Conservation (phyloP, 768 basidiomycete species). For the Pulveroboletus sp. region DNA sequence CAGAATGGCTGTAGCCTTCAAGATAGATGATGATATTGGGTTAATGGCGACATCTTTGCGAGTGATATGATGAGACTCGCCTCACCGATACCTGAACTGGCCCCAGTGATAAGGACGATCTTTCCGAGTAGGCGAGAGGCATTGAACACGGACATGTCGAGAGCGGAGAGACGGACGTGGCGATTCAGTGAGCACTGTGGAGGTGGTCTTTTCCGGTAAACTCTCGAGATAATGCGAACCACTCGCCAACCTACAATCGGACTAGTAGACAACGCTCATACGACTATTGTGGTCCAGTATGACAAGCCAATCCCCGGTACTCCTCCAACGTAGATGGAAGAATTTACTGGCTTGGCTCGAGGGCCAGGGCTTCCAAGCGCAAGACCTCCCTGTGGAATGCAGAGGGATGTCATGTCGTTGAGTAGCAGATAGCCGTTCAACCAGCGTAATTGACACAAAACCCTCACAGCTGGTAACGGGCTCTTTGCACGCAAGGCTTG, state of each 20-base stretch:
- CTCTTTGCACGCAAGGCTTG: constrained; percentile 50
- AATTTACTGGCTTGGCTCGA: constrained; percentile 50
- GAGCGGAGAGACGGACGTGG: background rate
- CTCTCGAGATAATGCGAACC: too few relatives aligned
- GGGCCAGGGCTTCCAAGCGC: constrained; percentile 43
- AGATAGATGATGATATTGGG: background rate
- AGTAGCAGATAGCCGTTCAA: constrained; percentile 15
- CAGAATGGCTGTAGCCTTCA: constrained; percentile 77
- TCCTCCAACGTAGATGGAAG: constrained; percentile 35
- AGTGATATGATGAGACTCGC: constrained; percentile 40
- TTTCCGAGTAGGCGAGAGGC: constrained; percentile 76
- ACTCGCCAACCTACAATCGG: too few relatives aligned
- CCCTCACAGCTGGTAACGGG: constrained; percentile 55
- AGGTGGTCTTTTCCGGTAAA: too few relatives aligned
- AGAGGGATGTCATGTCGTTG: constrained; percentile 48
- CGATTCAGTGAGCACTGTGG: background rate
- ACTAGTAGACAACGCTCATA: background rate
- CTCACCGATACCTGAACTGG: constrained; percentile 86
- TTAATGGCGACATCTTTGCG: background rate
- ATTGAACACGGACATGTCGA: constrained; percentile 75
- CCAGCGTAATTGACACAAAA: constrained; percentile 2
- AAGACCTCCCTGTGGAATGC: constrained; percentile 46
- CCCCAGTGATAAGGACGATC: constrained; percentile 85
- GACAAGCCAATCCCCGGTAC: background rate
- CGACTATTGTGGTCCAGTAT: constrained; percentile 1